These are phyloP conservation scores for Grigorovia yakushimaensis DNA, from an alignment of 805 yeast species.

Conservation along the genomic window DNA sequence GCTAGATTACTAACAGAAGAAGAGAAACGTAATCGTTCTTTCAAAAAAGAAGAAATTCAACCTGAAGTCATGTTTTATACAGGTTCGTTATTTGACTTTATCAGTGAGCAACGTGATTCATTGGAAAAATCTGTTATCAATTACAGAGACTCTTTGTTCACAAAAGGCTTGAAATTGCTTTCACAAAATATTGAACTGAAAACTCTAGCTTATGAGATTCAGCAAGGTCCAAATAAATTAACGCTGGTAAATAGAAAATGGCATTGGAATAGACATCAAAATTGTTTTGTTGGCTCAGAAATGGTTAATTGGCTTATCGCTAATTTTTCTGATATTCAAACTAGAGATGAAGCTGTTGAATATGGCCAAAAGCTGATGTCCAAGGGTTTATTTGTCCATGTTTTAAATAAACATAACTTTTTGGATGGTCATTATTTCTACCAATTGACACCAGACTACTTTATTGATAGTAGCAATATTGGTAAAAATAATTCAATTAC, in stretches of 20 bases:
- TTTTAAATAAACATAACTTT: slow-evolving; percentile 71
- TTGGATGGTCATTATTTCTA: slow-evolving; percentile 92
- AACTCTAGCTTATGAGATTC: slow-evolving; percentile 56
- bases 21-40: slow-evolving; percentile 28
- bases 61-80: slow-evolving; percentile 85
- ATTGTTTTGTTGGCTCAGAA: slow-evolving; percentile 79
- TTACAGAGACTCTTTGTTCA: slow-evolving; percentile 31
- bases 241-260: slow-evolving; percentile 71
- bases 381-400: slow-evolving; percentile 66
- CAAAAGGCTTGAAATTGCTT: slow-evolving; percentile 29
- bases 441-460: slow-evolving; percentile 49
- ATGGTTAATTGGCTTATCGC: slow-evolving; percentile 78
- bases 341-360: slow-evolving; percentile 71
- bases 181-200: slow-evolving; percentile 40
- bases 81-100: slow-evolving; percentile 63
- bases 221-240: slow-evolving; percentile 48
- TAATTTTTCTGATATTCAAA: slow-evolving; percentile 66
- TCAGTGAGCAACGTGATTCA: slow-evolving; percentile 41
- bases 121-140: slow-evolving; percentile 26
- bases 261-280: slow-evolving; percentile 75
- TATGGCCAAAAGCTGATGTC: slow-evolving; percentile 76
- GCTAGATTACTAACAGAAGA: slow-evolving; percentile 39
- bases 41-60: slow-evolving; percentile 37
- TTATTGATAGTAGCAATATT: slow-evolving; percentile 6
- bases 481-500: slow-evolving; percentile 8